phyloP scores from a whole-genome alignment of 345 rosid species.

The Salix purpurea region DNA sequence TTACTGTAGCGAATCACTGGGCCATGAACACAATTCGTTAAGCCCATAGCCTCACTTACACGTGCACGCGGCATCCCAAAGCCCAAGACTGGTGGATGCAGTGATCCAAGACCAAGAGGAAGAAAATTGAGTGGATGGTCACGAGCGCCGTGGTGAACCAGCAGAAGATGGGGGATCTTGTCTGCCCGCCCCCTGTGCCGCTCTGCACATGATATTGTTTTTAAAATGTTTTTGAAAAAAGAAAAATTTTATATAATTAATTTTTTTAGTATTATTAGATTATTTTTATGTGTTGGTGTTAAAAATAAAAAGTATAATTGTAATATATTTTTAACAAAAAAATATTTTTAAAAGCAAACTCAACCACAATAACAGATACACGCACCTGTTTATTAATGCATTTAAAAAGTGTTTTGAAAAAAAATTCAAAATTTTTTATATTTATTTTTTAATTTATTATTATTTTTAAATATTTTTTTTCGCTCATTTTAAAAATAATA shows the following conservation, averaged over 20 bases:
- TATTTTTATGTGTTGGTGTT: too few relatives aligned
- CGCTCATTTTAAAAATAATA: rapidly evolving
- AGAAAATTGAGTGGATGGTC: not conserved
- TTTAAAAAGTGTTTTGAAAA: too few relatives aligned
- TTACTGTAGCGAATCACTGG: not conserved
- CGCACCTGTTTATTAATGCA: rapidly evolving
- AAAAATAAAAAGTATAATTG: too few relatives aligned
- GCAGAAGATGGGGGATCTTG: not conserved
- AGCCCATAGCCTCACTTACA: not conserved
- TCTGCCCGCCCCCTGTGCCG: not conserved
- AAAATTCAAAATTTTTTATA: too few relatives aligned
- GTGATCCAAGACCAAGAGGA: not conserved
- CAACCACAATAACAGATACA: too few relatives aligned
- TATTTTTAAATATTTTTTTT: too few relatives aligned
- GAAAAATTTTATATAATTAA: too few relatives aligned
- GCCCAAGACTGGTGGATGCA: not conserved
- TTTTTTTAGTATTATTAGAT: too few relatives aligned
- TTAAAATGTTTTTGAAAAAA: too few relatives aligned
- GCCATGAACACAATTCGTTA: not conserved
- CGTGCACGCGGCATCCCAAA: not conserved
- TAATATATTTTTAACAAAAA: too few relatives aligned
- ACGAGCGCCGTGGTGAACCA: not conserved
- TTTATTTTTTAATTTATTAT: too few relatives aligned
- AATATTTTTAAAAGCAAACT: too few relatives aligned
- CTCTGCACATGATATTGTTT: not conserved